phyloP scores from a whole-genome alignment of 768 basidiomycete genomes.

The Tubosaeta sp. region DNA sequence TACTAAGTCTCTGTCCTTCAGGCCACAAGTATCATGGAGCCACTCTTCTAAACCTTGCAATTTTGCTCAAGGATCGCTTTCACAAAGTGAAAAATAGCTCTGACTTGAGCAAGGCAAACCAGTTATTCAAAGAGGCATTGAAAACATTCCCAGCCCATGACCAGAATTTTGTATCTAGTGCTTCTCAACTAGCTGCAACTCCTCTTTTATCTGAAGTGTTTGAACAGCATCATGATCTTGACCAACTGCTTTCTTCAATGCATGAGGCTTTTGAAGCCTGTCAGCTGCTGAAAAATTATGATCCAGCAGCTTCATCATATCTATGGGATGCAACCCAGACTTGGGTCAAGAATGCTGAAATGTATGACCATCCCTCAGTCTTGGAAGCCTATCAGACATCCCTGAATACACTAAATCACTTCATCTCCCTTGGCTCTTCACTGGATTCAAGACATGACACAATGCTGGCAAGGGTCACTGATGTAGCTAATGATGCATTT shows the following conservation, averaged over 20 bases:
- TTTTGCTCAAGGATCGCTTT: neutral
- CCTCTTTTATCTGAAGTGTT: neutral
- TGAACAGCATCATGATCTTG: neutral
- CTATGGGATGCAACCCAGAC: neutral
- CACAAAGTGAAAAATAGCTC: neutral
- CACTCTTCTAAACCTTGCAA: neutral
- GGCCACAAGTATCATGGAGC: neutral
- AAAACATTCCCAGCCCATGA: no score
- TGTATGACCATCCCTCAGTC: neutral
- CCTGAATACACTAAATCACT: neutral
- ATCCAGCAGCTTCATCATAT: neutral
- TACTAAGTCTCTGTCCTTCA: neutral
- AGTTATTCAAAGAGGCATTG: neutral
- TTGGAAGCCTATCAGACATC: neutral
- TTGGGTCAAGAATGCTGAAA: neutral
- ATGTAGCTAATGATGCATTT: neutral
- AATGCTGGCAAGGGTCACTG: neutral
- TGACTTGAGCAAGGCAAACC: neutral
- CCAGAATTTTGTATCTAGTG: neutral
- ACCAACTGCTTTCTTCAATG: neutral
- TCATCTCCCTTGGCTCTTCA: neutral
- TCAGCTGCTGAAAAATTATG: neutral
- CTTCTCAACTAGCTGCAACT: neutral
- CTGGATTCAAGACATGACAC: neutral
- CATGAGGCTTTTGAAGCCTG: neutral